phyloP scores from a whole-genome alignment of 768 basidiomycete species.

The Auricularia sp. region DNA sequence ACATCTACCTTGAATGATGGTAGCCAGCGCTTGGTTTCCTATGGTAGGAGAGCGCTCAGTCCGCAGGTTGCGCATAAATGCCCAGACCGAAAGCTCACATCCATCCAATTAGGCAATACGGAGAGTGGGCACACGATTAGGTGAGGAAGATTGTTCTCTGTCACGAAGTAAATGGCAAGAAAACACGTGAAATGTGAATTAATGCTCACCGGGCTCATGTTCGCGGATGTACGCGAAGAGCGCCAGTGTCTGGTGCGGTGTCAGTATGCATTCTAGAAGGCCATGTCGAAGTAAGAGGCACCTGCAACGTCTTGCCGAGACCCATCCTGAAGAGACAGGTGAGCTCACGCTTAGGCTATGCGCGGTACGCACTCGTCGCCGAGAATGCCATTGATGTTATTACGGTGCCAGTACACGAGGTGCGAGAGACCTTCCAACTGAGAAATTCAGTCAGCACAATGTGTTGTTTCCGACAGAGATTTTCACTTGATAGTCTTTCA shows the following conservation, averaged over 20 bases:
- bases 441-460: not conserved
- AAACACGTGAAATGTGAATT: not conserved
- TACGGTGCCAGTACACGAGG: conserved; percentile 56
- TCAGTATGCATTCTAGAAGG: not conserved
- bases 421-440: conserved; percentile 56
- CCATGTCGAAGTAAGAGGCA: conserved; percentile 11
- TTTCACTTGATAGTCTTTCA: conserved; percentile 62
- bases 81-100: conserved; percentile 23
- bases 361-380: conserved; percentile 48
- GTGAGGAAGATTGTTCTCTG: conserved; percentile 46
- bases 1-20: conserved; percentile 32
- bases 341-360: no score
- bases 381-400: conserved; percentile 64
- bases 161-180: not conserved
- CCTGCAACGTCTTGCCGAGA: conserved; percentile 57
- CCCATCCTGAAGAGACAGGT: conserved; percentile 37
- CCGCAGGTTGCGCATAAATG: not conserved
- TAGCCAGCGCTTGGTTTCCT: conserved; percentile 48
- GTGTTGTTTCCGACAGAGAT: not conserved
- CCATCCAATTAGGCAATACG: conserved; percentile 50
- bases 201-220: conserved; percentile 29
- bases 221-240: conserved; percentile 63
- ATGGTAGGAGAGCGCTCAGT: conserved; percentile 1
- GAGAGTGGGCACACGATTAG: conserved; percentile 67
- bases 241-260: conserved; percentile 36